Evolutionary conservation across 495 filamentous ascomycete species (phyloP).

Genomic region (Xylaria castorea): DNA sequence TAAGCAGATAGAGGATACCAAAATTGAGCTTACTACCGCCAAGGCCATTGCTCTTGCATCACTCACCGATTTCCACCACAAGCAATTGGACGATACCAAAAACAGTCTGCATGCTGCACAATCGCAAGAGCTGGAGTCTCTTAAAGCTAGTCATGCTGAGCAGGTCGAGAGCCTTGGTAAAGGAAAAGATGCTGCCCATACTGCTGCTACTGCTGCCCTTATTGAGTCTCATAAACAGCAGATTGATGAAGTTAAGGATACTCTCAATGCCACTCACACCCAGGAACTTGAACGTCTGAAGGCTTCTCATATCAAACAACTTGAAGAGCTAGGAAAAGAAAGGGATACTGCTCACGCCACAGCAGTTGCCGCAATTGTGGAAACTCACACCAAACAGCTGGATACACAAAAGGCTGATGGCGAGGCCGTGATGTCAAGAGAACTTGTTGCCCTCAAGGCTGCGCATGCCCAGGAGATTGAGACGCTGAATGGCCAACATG

Average conservation of each 20-base stretch:
- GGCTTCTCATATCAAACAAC: constrained; percentile 43
- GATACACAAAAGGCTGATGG: constrained; percentile 35
- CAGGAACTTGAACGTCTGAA: constrained; percentile 46
- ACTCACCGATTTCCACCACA: constrained; percentile 14
- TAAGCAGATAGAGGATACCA: constrained; percentile 46
- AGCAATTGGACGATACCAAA: constrained; percentile 30
- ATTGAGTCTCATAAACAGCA: constrained; percentile 9
- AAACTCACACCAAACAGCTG: constrained; percentile 33
- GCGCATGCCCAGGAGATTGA: constrained; percentile 40
- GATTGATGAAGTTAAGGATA: constrained; percentile 45
- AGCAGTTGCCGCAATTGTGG: constrained; percentile 34
- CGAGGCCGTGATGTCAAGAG: constrained; percentile 34
- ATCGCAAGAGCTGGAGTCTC: constrained; percentile 43
- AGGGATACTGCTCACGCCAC: constrained; percentile 26
- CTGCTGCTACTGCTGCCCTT: constrained; percentile 22
- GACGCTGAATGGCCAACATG: constrained; percentile 37
- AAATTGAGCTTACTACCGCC: constrained; percentile 39
- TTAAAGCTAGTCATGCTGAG: constrained; percentile 47
- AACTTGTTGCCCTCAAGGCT: constrained; percentile 36
- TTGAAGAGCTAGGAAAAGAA: constrained; percentile 36
- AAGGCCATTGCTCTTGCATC: constrained; percentile 27
- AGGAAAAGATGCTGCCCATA: constrained; percentile 38
- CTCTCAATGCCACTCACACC: constrained; percentile 41
- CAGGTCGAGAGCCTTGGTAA: constrained; percentile 47
- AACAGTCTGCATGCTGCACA: constrained; percentile 41